Conservation (phyloP, 768 basidiomycete genomes). For the Suillus fuscotomentosus region DNA sequence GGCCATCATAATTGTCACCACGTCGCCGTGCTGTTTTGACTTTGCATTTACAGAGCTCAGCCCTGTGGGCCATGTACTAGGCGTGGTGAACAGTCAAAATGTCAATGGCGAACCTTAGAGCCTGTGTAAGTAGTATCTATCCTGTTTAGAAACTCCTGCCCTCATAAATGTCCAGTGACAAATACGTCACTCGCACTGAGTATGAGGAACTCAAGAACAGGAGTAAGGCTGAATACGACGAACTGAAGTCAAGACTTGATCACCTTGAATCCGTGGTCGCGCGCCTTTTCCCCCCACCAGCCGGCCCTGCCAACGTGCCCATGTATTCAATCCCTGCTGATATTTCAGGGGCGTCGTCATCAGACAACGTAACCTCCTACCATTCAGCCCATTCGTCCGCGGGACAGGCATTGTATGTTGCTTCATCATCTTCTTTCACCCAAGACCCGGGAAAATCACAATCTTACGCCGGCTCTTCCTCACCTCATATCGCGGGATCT, state of each 20-base stretch:
- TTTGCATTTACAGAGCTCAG: constrained; percentile 51
- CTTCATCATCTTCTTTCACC: constrained; percentile 24
- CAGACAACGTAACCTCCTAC: constrained; percentile 25
- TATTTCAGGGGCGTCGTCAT: constrained; percentile 25
- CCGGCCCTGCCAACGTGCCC: constrained; percentile 26
- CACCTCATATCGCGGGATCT: constrained; percentile 20
- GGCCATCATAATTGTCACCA: constrained; percentile 17
- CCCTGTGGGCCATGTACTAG: constrained; percentile 81
- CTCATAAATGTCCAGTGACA: constrained; percentile 50
- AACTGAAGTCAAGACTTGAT: constrained; percentile 64
- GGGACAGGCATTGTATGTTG: constrained; percentile 25
- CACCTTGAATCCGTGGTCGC: constrained; percentile 57
- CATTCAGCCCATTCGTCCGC: constrained; percentile 26
- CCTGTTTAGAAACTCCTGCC: constrained; percentile 9
- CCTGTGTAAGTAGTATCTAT: constrained; percentile 56
- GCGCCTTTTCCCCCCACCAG: constrained; percentile 30
- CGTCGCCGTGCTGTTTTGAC: constrained; percentile 19
- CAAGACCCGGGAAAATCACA: constrained; percentile 23
- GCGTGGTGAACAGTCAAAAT: constrained; percentile 77
- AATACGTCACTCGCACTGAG: constrained; percentile 76
- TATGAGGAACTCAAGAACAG: constrained; percentile 73
- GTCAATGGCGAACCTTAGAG: constrained; percentile 82
- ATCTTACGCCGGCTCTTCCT: constrained; percentile 24
- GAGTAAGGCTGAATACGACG: constrained; percentile 36
- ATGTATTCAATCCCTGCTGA: constrained; percentile 30